Base-by-base conservation (phyloP, 257 asterid genomes). In the Nyctanthes arbortristis region DNA sequence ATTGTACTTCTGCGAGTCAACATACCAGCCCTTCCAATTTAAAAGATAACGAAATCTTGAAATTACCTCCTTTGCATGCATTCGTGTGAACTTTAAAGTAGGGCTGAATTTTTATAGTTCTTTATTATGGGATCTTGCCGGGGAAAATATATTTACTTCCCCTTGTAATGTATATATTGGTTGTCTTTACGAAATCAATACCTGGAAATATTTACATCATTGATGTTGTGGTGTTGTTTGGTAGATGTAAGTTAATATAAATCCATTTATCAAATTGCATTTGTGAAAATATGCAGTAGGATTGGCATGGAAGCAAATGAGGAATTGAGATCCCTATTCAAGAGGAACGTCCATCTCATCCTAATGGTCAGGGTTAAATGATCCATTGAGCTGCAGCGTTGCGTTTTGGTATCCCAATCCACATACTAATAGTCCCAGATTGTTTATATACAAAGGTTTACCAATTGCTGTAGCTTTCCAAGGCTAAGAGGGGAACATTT, bases 301-400 rank as follows among this genome's bases (percentile, higher is more conserved):
- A 91, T 93, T 22, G 99, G 99, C 3, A 52, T 91, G 0, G 99
- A 93, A 83, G 97, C 99, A 32, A 93, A 91, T 20, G 97, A 91
- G 72, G 99, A 93, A 88, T 85, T 93, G 54, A 77, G 96, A 65
- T 69, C 84, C 59, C 91, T 91, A 83, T 89, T 91, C 78, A 91
- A 87, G 87, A 91, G 88, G 77, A 73, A 75, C 4, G 93, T 93
- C 59, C 99, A 93, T 81, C 96, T 91, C 35, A 73, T 89, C 74
- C 87, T 93, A 74, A 83, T 80, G 86, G 99, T 93, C 63, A 78
- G 88, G 85, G 83, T 89, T 57, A 91, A 91, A 72, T 84, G 83
- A 88, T 63, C 67, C 65, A 31, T 29, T 47, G 16, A 9, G 47
- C 70, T 0, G 55, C 55, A 12, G 49, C 34, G 68, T 66, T 9